Base-by-base conservation (phyloP, 305 asterid species). In the Andrographis paniculata region DNA sequence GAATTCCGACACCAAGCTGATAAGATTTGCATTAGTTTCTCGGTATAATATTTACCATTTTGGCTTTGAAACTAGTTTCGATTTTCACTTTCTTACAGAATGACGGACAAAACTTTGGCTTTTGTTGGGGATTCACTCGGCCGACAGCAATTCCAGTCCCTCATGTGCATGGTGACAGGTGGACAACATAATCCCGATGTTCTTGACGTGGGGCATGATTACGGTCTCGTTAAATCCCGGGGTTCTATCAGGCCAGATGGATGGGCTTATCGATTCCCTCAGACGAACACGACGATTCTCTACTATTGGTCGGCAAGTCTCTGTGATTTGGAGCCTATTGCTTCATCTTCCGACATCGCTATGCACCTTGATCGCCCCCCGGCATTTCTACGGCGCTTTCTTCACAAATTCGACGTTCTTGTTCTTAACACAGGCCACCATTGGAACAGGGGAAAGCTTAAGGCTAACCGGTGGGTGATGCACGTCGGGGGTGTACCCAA, bases 271-370 rank as follows among this genome's bases (percentile, higher is more conserved):
- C 72, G 82, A 18, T 80, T 89, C 57, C 87, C 93, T 14, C 59
- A 38, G 28, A 76, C 93, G 59, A 80, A 89, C 61, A 82, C 91
- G 42, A 89, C 97, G 17, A 60, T 89, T 60, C 87, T 85, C 45
- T 89, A 82, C 72, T 89, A 89, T 49, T 89, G 97, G 97, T 89
- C 97, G 23, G 94, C 97, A 45, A 89, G 87, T 53, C 93, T 89
- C 14, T 75, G 84, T 48, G 91, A 73, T 58, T 61, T 89, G 52
- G 76, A 84, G 76, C 97, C 94, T 31, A 64, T 85, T 27, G 38
- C 79, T 21, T n/a, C 31, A 0, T 51, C 83, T 19, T 67, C 82
- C 14, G 67, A 74, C 36, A 15, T 67, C 16, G 93, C 96, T 61
- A 87, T 87, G 95, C 95, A 84, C 68, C 70, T 88, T 31, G 95